Percentiles rank a stretch among this genome's conserved stretches.
Evolutionary conservation across 441 rosid species (phyloP).

Genomic region (Brassica balearica): DNA sequence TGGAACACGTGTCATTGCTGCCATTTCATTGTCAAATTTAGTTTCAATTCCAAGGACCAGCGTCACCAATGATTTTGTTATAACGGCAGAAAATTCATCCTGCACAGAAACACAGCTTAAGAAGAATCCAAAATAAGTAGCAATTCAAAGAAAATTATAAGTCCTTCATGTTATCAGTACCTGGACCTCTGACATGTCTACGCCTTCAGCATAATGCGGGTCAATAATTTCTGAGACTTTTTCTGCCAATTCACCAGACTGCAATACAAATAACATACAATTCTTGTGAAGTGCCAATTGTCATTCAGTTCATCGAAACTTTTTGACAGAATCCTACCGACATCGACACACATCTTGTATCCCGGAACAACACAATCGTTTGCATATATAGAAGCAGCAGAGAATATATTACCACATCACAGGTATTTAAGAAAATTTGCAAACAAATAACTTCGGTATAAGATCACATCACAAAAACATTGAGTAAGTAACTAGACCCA

Average conservation of each 20-base stretch:
- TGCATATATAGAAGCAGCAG: constrained; percentile 19
- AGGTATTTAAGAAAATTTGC: constrained; percentile 6
- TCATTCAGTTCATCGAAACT: constrained; percentile 17
- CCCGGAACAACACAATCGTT: constrained; percentile 20
- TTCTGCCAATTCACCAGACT: constrained; percentile 98
- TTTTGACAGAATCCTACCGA: constrained; percentile 25
- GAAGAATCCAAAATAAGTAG: constrained; percentile 40
- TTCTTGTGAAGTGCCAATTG: constrained; percentile 27
- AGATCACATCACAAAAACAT: constrained; percentile 23
- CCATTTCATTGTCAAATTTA: constrained; percentile 97
- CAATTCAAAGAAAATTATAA: constrained; percentile 28
- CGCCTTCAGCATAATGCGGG: constrained; percentile 81
- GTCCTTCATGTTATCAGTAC: constrained; percentile 47
- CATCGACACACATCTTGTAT: constrained; percentile 12
- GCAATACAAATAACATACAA: constrained; percentile 48
- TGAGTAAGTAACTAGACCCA: constrained; percentile 26
- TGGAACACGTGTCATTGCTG: constrained; percentile 94
- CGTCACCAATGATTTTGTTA: constrained; percentile 88
- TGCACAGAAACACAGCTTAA: constrained; percentile 50
- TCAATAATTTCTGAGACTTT: constrained; percentile 93
- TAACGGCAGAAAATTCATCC: constrained; percentile 98
- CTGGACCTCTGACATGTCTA: constrained; percentile 92
- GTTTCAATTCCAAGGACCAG: constrained; percentile 96
- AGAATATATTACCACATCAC: background rate
- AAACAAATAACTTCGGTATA: constrained; percentile 15